Base-by-base conservation (phyloP, 2,329 filamentous ascomycete genomes). In the Exophiala oligosperma region DNA sequence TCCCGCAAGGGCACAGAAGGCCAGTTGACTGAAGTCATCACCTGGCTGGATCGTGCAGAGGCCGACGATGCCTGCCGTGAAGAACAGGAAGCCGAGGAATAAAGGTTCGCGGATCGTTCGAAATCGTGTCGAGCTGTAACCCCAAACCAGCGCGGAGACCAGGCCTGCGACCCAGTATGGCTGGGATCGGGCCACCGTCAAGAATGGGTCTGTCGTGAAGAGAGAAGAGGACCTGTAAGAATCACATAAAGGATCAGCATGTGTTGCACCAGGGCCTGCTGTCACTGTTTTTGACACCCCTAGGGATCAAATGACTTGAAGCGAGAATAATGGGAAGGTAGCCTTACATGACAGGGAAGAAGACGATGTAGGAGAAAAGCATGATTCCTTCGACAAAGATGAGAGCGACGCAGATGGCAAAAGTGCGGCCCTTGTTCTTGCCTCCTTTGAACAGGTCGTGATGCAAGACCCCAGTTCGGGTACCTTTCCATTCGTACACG, bases 351-450 rank as follows among this genome's bases (percentile, higher is more conserved):
- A 61, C 54, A 3, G 63, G 63, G 37, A 61, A 65, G 35, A 65
- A 63, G 41, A 65, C 48, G 17, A 65, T 59, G 14, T 59, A 63
- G 3, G 63, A 65, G 49, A 65, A 65, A 5, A 63, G 43, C 46
- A 65, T 23, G 23, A 63, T 58, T n/a, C 61, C 63, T 35, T 65
- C 63, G 24, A 65, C 54, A 47, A 63, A 63, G 40, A 65, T 63
- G 12, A 65, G 44, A 40, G 26, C 47, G 14, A 65, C 50, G 37
- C 61, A 63, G 17, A 65, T 51, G 17, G 63, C 57, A 46, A 65
- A 63, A 4, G 61, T 63, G 35, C 58, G 63, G 11, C 61, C 63
- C 29, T 24, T 12, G 11, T 61, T 48, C 17, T 56, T 55, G 3
- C 58, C 58, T 2, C 63, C 58, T 41, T 44, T 38, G 54, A 65